Percentiles rank a stretch among this genome's conserved stretches.
Conservation (phyloP, 352 stramenopile species). For the Phytophthora capsici region DNA sequence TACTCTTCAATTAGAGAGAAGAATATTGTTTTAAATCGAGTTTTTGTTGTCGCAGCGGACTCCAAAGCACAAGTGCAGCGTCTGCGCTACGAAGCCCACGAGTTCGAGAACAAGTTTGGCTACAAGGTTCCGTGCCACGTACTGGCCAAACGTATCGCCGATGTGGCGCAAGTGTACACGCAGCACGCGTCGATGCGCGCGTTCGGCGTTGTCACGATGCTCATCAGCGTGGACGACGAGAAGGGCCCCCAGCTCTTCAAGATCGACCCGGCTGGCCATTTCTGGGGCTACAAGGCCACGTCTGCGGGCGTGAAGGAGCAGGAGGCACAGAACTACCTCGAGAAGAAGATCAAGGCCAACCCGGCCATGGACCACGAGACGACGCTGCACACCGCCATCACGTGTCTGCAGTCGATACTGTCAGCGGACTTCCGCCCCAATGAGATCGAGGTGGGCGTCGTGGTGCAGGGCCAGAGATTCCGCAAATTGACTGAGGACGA, state of each 20-base stretch:
- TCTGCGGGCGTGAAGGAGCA: slow-evolving; percentile 97
- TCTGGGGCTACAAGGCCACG: slow-evolving; percentile 94
- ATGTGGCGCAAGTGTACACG: slow-evolving; percentile 97
- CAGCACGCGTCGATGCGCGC: slow-evolving; percentile 95
- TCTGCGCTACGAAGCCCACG: slow-evolving; percentile 96
- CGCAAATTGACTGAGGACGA: slow-evolving; percentile 95
- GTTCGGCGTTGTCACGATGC: slow-evolving; percentile 95
- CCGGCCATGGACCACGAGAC: slow-evolving; percentile 91
- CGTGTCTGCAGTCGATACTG: slow-evolving; percentile 97
- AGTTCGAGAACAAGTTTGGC: slow-evolving; percentile 98
- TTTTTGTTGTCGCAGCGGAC: slow-evolving; percentile 67
- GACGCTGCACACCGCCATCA: slow-evolving; percentile 97
- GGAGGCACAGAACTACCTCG: slow-evolving; percentile 99
- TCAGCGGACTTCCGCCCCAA: slow-evolving; percentile 98
- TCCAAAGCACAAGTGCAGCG: slow-evolving; percentile 94
- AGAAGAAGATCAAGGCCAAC: slow-evolving; percentile 97
- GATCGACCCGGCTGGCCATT: slow-evolving; percentile 98
- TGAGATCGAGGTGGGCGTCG: slow-evolving; percentile 93
- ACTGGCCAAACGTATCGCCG: slow-evolving; percentile 96
- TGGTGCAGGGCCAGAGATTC: slow-evolving; percentile 82
- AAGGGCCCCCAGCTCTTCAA: slow-evolving; percentile 98
- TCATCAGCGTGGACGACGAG: slow-evolving; percentile 98
- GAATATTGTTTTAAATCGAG: not conserved
- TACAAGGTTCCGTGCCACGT: slow-evolving; percentile 96
- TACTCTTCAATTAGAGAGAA: not conserved